Evolutionary conservation across 2,329 filamentous ascomycete genomes (phyloP), one percentile per base, ranked within the genome.

Genomic region (Fusarium robinianum): DNA sequence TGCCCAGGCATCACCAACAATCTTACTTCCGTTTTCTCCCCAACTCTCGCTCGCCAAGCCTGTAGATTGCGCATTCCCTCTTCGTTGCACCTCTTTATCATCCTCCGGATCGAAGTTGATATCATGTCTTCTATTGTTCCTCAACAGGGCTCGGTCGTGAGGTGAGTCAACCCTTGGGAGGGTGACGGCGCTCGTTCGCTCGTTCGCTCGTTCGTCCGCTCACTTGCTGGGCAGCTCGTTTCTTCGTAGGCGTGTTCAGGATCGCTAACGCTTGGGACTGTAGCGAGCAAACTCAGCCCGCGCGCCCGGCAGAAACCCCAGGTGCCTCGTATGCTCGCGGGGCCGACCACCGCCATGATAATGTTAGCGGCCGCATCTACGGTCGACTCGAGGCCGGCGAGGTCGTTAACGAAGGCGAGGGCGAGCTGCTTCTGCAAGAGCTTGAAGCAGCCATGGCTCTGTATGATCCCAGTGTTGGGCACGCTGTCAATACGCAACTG

Each of bases 101-200:
- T n/a, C n/a, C n/a, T n/a, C n/a, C n/a, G n/a, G n/a, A n/a, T n/a
- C n/a, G n/a, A n/a, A n/a, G n/a, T n/a, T n/a, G n/a, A n/a, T n/a
- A n/a, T n/a, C n/a, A 54, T 55, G 51, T 40, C 46, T n/a, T 53
- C 51, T 12, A 25, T 40, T 27, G 14, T 5, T 8, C 30, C 46
- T 24, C 34, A 38, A 11, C 46, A 44, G 23, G 46, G 46, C 21
- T 54, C 51, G 31, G 50, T 25, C 41, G 18, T 9, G 7, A 22
- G 34, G 51, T 55, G 55, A 6, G 51, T n/a, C n/a, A n/a, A n/a
- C n/a, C n/a, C n/a, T n/a, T n/a, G n/a, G n/a, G n/a, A n/a, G n/a
- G n/a, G n/a, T n/a, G n/a, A n/a, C n/a, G n/a, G n/a, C n/a, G n/a
- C n/a, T n/a, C n/a, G n/a, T n/a, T n/a, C n/a, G n/a, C n/a, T n/a